These are phyloP conservation scores for Rossbeevera mucosa DNA, from an alignment of 768 basidiomycete genomes.

Conservation along the genomic window DNA sequence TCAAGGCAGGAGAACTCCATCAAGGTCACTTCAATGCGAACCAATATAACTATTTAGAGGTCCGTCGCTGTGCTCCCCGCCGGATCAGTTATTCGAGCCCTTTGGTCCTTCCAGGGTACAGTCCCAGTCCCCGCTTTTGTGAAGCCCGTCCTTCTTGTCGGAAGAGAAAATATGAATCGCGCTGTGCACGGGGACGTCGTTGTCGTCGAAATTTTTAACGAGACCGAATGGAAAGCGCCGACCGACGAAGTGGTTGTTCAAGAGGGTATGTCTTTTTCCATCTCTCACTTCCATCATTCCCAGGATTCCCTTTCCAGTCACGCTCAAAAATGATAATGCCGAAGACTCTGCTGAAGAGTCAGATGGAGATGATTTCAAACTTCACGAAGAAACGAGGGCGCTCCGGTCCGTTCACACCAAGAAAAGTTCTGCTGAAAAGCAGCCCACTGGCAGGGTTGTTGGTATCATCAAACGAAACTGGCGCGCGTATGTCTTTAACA, in stretches of 20 bases:
- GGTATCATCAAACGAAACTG: conserved; percentile 94
- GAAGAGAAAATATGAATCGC: conserved; percentile 92
- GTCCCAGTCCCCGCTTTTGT: conserved; percentile 69
- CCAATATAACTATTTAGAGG: conserved; percentile 94
- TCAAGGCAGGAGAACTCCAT: conserved; percentile 78
- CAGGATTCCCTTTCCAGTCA: conserved; percentile 41
- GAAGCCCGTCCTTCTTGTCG: conserved; percentile 80
- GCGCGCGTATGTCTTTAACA: conserved; percentile 64
- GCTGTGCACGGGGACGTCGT: conserved; percentile 93
- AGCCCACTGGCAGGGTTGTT: conserved; percentile 89
- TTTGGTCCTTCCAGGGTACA: conserved; percentile 51
- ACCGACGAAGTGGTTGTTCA: conserved; percentile 92
- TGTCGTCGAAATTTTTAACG: conserved; percentile 80
- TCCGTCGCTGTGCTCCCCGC: conserved; percentile 23
- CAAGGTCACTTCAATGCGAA: conserved; percentile 96
- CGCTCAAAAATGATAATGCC: conserved; percentile 82
- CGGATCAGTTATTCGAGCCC: background rate
- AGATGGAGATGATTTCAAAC: conserved; percentile 34
- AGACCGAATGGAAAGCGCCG: conserved; percentile 89
- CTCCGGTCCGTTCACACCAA: conserved; percentile 26
- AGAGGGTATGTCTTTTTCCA: conserved; percentile 53
- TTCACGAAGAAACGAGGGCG: conserved; percentile 42
- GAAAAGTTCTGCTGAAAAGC: conserved; percentile 49
- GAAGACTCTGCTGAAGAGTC: conserved; percentile 67
- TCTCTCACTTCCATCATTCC: background rate